These are phyloP conservation scores for Rhynchosporium agropyri DNA, from an alignment of 2,329 filamentous ascomycete species.

Conservation along the genomic window DNA sequence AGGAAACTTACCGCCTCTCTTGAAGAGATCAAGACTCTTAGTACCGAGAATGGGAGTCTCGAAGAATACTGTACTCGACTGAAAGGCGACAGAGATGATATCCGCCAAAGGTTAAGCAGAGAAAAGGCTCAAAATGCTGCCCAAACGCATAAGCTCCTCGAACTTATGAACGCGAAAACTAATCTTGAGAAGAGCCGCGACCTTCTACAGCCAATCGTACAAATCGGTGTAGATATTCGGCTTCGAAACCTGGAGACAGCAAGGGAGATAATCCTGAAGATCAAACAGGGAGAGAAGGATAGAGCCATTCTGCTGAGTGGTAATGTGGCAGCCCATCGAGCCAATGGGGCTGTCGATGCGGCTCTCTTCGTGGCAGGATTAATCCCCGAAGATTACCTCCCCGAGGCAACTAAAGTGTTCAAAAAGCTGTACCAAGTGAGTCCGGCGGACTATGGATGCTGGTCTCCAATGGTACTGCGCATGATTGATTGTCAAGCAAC, in stretches of 20 bases:
- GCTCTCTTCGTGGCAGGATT: constrained; percentile 10
- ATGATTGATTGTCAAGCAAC: constrained; percentile 15
- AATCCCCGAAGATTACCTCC: constrained; percentile 4
- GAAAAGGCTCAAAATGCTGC: neutral
- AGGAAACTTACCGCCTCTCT: neutral
- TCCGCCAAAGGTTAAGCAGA: neutral
- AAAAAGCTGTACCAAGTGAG: constrained; percentile 7
- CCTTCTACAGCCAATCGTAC: constrained; percentile 1
- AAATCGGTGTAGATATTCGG: constrained; percentile 15
- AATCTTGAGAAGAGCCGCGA: constrained; percentile 6
- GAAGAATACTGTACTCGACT: neutral
- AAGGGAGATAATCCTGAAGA: neutral
- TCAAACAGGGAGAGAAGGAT: neutral
- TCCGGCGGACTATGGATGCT: neutral
- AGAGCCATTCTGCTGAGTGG: constrained; percentile 6
- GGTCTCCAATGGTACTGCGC: constrained; percentile 9
- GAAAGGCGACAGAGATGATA: neutral
- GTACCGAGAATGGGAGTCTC: neutral
- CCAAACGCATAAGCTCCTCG: neutral
- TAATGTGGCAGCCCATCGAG: constrained; percentile 15
- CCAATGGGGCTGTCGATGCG: constrained; percentile 13
- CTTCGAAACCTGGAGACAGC: constrained; percentile 15
- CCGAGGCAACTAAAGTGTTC: neutral
- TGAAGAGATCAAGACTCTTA: neutral
- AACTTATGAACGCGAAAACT: neutral